Conservation (phyloP, 129 eudicot species). For the Lactuca saligna region DNA sequence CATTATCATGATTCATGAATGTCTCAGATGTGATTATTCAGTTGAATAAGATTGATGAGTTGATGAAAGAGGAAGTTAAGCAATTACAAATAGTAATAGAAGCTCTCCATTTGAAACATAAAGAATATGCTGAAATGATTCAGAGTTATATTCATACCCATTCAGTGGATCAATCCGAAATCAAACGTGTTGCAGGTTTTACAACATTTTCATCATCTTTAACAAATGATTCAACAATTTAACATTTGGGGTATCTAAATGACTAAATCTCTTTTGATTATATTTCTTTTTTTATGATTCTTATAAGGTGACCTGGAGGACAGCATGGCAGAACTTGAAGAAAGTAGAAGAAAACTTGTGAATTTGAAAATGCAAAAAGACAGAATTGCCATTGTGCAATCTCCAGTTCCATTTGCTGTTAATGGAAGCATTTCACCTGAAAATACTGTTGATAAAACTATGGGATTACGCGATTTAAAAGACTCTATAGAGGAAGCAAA, state of each 20-base stretch:
- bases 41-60: conserved; percentile 53
- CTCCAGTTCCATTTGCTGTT: conserved; percentile 46
- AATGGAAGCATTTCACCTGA: conserved; percentile 82
- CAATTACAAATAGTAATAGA: conserved; percentile 51
- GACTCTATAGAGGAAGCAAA: conserved; percentile 84
- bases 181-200: conserved; percentile 65
- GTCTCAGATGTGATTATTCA: conserved; percentile 60
- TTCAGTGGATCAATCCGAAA: conserved; percentile 72
- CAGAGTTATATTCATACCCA: conserved; percentile 58
- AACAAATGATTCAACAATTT: neutral
- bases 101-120: conserved; percentile 71
- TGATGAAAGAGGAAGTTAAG: conserved; percentile 80
- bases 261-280: neutral
- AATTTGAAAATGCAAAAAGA: conserved; percentile 89
- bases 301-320: conserved; percentile 86
- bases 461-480: conserved; percentile 68
- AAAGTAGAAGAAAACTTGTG: conserved; percentile 89
- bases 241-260: neutral
- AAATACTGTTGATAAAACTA: conserved; percentile 59
- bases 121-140: conserved; percentile 70
- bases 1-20: conserved; percentile 15
- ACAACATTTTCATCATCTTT: neutral
- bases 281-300: conserved; percentile 9
- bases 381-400: conserved; percentile 50
- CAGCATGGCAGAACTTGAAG: conserved; percentile 91